Evolutionary conservation across 495 filamentous ascomycete genomes (phyloP).

Genomic region (Aspergillus coremiiformis): DNA sequence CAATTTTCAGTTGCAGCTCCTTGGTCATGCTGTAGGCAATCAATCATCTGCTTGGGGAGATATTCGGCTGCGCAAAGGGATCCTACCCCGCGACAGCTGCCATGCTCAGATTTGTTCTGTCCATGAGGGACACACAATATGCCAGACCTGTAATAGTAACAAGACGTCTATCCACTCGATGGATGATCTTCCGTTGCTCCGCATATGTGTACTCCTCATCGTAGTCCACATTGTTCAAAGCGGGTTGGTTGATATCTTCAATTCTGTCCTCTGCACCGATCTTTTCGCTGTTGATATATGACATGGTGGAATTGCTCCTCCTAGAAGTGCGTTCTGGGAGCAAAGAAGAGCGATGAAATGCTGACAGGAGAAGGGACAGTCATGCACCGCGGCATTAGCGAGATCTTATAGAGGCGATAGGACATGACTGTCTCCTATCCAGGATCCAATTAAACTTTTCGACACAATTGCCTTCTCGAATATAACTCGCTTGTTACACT

Average conservation of each 20-base stretch:
- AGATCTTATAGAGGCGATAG: neutral
- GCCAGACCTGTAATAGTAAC: slow-evolving; percentile 57
- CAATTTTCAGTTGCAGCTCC: slow-evolving; percentile 43
- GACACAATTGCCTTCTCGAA: neutral
- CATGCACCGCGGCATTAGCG: no score
- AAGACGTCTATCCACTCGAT: slow-evolving; percentile 54
- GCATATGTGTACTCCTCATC: slow-evolving; percentile 32
- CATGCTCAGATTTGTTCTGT: slow-evolving; percentile 58
- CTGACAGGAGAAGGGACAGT: neutral
- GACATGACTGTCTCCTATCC: neutral
- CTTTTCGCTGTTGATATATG: slow-evolving; percentile 19
- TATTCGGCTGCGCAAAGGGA: neutral
- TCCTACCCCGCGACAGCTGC: slow-evolving; percentile 54
- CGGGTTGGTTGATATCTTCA: slow-evolving; percentile 22
- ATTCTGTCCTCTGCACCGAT: slow-evolving; percentile 19
- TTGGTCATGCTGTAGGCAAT: slow-evolving; percentile 33
- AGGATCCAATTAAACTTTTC: neutral
- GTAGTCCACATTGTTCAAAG: slow-evolving; percentile 13
- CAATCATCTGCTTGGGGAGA: neutral
- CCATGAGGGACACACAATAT: slow-evolving; percentile 61
- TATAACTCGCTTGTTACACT: neutral
- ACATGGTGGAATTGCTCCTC: neutral
- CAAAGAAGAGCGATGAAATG: neutral
- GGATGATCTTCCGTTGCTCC: slow-evolving; percentile 45
- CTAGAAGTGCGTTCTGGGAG: neutral